phyloP scores from a whole-genome alignment of 2,329 filamentous ascomycete genomes.

The Zymoseptoria crescenta region DNA sequence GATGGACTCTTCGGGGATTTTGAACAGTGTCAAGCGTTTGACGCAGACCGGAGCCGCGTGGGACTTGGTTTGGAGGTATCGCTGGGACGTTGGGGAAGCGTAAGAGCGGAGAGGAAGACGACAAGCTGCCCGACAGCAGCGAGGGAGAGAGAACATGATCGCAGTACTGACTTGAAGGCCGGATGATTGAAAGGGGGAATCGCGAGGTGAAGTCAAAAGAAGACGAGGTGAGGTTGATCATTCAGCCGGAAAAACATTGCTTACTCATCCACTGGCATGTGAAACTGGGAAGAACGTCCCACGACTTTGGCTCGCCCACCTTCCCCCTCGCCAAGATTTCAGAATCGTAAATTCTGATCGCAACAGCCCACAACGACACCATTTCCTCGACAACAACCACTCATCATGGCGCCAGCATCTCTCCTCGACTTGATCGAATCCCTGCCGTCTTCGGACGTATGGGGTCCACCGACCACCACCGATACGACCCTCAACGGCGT shows the following conservation, averaged over 20 bases:
- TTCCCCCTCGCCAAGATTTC: neutral
- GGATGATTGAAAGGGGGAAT: neutral
- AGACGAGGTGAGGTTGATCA: neutral
- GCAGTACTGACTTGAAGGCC: too few species aligned
- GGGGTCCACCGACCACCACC: slow-evolving; percentile 75
- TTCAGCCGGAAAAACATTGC: neutral
- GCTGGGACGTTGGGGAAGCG: neutral
- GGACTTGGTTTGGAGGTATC: neutral
- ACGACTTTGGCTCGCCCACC: neutral
- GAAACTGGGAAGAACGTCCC: neutral
- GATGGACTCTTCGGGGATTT: slow-evolving; percentile 43
- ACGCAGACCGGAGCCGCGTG: slow-evolving; percentile 23
- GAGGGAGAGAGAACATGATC: neutral
- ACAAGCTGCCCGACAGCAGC: neutral
- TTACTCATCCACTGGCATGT: neutral
- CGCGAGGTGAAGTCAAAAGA: neutral
- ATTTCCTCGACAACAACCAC: slow-evolving; percentile 1
- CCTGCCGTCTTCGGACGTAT: slow-evolving; percentile 44
- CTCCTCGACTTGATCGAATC: slow-evolving; percentile 42
- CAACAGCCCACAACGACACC: neutral
- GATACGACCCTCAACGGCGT: slow-evolving; percentile 91
- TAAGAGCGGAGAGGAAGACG: too few species aligned
- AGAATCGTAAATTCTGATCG: neutral
- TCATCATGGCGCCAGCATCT: slow-evolving; percentile 40
- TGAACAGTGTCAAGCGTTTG: slow-evolving; percentile 48